Conservation (phyloP, 148 eudicot genomes). For the Rhododendron ferrugineum region DNA sequence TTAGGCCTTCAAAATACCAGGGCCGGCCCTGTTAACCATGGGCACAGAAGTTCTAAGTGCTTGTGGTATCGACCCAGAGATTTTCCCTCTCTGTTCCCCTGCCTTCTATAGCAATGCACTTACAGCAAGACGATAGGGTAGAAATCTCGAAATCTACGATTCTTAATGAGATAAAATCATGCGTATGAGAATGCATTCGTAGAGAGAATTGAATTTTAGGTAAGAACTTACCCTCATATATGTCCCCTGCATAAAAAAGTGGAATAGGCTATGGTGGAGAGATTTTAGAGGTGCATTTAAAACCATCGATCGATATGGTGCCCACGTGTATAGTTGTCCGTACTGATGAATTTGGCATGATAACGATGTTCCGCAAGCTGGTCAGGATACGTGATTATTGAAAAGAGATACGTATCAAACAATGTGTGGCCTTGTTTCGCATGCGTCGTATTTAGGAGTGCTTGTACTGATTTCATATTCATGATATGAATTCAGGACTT, state of each 20-base stretch:
- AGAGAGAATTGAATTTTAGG: neutral
- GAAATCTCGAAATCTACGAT: neutral
- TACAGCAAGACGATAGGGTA: neutral
- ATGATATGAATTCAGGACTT: slow-evolving; percentile 40
- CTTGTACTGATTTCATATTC: neutral
- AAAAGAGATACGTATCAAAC: too few species aligned
- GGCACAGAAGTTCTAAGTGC: neutral
- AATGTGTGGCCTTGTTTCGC: too few species aligned
- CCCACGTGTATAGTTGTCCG: neutral
- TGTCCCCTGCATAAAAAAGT: neutral
- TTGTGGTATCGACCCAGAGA: neutral
- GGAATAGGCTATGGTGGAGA: neutral
- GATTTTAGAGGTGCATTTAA: neutral
- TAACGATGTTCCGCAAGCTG: neutral
- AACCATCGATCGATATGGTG: neutral
- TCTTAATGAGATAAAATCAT: neutral
- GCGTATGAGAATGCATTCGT: neutral
- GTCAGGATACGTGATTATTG: neutral
- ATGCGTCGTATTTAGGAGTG: neutral
- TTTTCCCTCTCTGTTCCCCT: neutral
- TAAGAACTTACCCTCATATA: neutral
- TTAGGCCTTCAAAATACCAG: too few species aligned
- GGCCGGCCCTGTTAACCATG: too few species aligned
- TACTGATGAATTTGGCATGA: neutral
- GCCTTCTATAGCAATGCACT: neutral